phyloP scores from a whole-genome alignment of 2,329 filamentous ascomycete species.

The Nemania sp. region DNA sequence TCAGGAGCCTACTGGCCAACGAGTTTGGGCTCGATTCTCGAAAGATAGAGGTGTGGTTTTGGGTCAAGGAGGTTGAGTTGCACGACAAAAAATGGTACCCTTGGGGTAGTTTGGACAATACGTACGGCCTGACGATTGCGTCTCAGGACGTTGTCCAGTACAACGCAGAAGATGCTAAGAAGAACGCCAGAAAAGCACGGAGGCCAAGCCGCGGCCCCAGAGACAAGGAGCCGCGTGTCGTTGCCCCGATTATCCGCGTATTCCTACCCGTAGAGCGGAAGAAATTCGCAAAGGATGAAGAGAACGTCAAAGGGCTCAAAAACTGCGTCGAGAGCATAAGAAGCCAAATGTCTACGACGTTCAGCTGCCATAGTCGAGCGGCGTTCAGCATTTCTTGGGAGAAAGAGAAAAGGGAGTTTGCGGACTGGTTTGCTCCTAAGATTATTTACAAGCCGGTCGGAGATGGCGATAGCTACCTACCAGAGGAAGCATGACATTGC shows the following conservation, averaged over 20 bases:
- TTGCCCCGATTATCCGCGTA: slow-evolving; percentile 21
- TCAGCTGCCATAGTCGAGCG: slow-evolving; percentile 10
- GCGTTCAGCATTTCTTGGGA: slow-evolving; percentile 23
- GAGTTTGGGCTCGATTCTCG: slow-evolving; percentile 16
- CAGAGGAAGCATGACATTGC: neutral
- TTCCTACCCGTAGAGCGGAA: slow-evolving; percentile 15
- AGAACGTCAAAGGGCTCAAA: slow-evolving; percentile 14
- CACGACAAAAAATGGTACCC: slow-evolving; percentile 21
- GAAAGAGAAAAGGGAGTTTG: slow-evolving; percentile 17
- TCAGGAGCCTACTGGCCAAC: slow-evolving; percentile 11
- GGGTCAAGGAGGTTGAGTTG: slow-evolving; percentile 18
- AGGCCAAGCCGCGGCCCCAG: neutral
- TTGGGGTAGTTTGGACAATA: slow-evolving; percentile 21
- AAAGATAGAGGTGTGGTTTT: slow-evolving; percentile 15
- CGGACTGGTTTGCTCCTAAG: slow-evolving; percentile 20
- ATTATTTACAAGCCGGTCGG: slow-evolving; percentile 17
- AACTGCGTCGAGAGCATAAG: slow-evolving; percentile 17
- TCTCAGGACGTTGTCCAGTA: slow-evolving; percentile 19
- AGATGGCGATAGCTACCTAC: slow-evolving; percentile 13
- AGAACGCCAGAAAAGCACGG: neutral
- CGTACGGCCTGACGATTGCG: slow-evolving; percentile 14
- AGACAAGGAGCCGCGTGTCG: slow-evolving; percentile 19
- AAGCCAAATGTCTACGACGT: slow-evolving; percentile 5
- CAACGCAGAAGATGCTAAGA: slow-evolving; percentile 9
- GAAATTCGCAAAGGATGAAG: slow-evolving; percentile 14